phyloP scores from a whole-genome alignment of 768 basidiomycete genomes.

The Fibroporia radiculosa region DNA sequence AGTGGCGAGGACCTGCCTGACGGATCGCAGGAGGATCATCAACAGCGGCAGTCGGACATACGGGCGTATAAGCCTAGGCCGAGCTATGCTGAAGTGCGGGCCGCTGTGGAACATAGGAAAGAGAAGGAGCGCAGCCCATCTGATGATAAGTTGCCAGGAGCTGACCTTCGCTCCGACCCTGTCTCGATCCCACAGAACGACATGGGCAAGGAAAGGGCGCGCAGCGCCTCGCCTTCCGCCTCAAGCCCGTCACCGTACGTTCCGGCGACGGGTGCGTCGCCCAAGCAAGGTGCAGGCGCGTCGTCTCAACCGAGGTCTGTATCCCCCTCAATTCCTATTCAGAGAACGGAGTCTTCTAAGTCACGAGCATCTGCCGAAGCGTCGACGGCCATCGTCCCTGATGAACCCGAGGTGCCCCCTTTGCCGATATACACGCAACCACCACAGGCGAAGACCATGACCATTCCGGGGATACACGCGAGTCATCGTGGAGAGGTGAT shows the following conservation, averaged over 20 bases:
- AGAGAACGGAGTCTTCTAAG: constrained; percentile 23
- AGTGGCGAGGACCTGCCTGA: constrained; percentile 20
- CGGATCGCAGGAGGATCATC: constrained; percentile 21
- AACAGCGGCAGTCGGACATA: constrained; percentile 12
- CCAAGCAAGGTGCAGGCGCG: not conserved
- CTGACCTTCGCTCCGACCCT: constrained; percentile 22
- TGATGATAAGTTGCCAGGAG: constrained; percentile 4
- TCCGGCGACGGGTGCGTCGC: not conserved
- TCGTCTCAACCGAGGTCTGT: constrained; percentile 1
- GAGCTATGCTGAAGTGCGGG: constrained; percentile 68
- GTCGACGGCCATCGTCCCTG: constrained; percentile 12
- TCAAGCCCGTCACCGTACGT: not conserved
- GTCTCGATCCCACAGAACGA: constrained; percentile 24
- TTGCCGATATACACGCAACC: constrained; percentile 70
- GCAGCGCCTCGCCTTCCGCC: constrained; percentile 4
- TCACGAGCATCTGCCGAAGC: constrained; percentile 12
- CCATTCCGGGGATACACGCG: constrained; percentile 81
- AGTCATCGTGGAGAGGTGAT: constrained; percentile 80
- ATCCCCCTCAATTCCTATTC: constrained; percentile 30
- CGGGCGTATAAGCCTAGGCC: constrained; percentile 34
- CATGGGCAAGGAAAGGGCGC: constrained; percentile 16
- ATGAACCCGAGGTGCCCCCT: constrained; percentile 25
- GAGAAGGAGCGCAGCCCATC: constrained; percentile 31
- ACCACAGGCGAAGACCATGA: constrained; percentile 68
- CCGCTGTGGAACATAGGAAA: constrained; percentile 64